phyloP scores from a whole-genome alignment of 305 asterid species.

The Galium porrigens region DNA sequence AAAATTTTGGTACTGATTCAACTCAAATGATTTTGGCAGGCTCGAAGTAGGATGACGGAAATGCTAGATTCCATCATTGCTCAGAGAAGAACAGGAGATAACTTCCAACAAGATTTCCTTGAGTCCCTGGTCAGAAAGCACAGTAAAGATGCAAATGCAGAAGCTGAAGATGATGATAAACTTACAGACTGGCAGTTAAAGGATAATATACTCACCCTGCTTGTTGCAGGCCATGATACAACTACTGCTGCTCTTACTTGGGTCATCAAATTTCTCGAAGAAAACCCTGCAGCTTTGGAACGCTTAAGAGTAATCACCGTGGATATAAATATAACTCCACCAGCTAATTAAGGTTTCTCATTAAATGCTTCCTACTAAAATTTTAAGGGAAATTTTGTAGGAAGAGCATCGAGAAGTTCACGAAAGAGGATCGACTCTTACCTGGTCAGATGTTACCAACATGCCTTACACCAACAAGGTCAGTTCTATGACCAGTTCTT shows the following conservation, averaged over 20 bases:
- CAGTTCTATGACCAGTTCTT: constrained; percentile 9
- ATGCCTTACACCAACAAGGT: constrained; percentile 71
- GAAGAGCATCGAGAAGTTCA: constrained; percentile 55
- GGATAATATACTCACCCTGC: constrained; percentile 63
- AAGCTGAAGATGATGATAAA: constrained; percentile 47
- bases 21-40: constrained; percentile 22
- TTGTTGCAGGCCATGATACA: constrained; percentile 80
- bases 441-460: constrained; percentile 69
- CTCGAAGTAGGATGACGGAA: constrained; percentile 65
- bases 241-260: constrained; percentile 79
- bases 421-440: constrained; percentile 37
- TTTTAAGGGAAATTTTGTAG: constrained; percentile 26
- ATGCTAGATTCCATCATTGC: constrained; percentile 58
- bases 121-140: constrained; percentile 51
- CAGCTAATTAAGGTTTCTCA: constrained; percentile 4
- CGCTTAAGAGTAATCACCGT: constrained; percentile 39
- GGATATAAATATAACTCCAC: not conserved
- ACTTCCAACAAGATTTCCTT: constrained; percentile 51
- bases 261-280: constrained; percentile 58
- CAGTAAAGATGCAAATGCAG: constrained; percentile 34
- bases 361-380: not conserved
- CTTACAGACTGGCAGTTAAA: constrained; percentile 62
- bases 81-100: constrained; percentile 40
- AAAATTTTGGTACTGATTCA: not conserved
- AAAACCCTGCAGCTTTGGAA: constrained; percentile 52